Evolutionary conservation across 73 alveolate species (phyloP).

Genomic region (Tetrahymena malaccensis): DNA sequence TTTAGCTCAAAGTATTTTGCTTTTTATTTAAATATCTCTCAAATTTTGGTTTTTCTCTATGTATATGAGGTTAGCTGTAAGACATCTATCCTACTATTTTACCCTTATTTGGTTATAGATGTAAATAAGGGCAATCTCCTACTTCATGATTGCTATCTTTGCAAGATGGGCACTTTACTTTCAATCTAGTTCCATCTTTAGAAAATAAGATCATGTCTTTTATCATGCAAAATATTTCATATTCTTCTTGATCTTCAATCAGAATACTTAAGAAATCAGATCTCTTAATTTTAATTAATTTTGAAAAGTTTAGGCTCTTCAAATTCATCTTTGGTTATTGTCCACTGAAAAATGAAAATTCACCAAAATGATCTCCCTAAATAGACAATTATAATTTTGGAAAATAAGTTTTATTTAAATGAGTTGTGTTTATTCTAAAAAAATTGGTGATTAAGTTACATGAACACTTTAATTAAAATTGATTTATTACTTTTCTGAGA

Average conservation of each 20-base stretch:
- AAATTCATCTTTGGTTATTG: background rate
- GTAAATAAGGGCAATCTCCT: background rate
- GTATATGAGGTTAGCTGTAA: background rate
- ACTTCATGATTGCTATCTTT: background rate
- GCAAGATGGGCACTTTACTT: background rate
- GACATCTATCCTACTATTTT: background rate
- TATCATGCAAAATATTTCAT: background rate
- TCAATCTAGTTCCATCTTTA: background rate
- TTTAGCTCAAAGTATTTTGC: background rate
- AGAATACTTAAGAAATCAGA: background rate
- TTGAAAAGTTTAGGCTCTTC: background rate
- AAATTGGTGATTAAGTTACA: too few species aligned
- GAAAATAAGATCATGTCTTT: background rate
- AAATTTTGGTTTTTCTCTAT: background rate
- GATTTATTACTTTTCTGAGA: background rate
- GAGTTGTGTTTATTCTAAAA: too few species aligned
- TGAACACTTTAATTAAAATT: background rate
- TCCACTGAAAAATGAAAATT: background rate
- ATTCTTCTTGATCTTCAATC: background rate
- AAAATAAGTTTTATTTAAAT: background rate
- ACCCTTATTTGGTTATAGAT: background rate
- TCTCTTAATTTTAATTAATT: background rate
- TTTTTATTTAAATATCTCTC: background rate
- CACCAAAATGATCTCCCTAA: background rate
- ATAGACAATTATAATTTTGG: background rate